These are phyloP conservation scores for Seiridium cupressi DNA, from an alignment of 2,329 filamentous ascomycete species.

Conservation along the genomic window DNA sequence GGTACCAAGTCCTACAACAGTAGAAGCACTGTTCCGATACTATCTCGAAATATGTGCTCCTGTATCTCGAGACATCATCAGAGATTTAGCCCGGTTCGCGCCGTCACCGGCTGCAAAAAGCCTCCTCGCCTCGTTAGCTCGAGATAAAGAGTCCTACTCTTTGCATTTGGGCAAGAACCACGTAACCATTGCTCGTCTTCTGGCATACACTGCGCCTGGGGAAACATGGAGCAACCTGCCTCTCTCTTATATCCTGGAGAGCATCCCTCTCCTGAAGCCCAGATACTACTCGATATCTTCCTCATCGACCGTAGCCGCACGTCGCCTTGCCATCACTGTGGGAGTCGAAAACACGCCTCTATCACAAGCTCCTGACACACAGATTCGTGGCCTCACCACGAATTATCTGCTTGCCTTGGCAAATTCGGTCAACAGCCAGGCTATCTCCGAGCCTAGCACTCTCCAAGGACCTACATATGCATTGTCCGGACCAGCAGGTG, in stretches of 20 bases:
- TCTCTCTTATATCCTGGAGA: constrained; percentile 52
- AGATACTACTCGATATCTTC: constrained; percentile 60
- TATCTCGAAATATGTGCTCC: constrained; percentile 43
- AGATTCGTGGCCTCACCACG: background rate
- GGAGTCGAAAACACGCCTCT: constrained; percentile 29
- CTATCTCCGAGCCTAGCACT: background rate
- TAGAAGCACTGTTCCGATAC: constrained; percentile 33
- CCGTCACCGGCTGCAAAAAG: constrained; percentile 28
- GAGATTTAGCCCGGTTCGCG: constrained; percentile 35
- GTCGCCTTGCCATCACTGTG: constrained; percentile 38
- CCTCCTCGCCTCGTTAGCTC: constrained; percentile 25
- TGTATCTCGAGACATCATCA: constrained; percentile 35
- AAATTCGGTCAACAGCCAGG: background rate
- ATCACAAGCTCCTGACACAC: background rate
- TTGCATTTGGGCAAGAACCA: constrained; percentile 26
- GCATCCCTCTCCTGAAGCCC: constrained; percentile 54
- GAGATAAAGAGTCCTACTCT: constrained; percentile 30
- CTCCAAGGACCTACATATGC: background rate
- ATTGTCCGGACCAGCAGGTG: background rate
- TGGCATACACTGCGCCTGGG: constrained; percentile 22
- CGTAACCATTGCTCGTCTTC: constrained; percentile 33
- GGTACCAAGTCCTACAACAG: constrained; percentile 31
- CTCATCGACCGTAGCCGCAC: constrained; percentile 40
- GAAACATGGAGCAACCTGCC: constrained; percentile 39
- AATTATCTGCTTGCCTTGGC: background rate